Evolutionary conservation across 2,329 filamentous ascomycete species (phyloP).

Genomic region (Sporothrix curviconia): DNA sequence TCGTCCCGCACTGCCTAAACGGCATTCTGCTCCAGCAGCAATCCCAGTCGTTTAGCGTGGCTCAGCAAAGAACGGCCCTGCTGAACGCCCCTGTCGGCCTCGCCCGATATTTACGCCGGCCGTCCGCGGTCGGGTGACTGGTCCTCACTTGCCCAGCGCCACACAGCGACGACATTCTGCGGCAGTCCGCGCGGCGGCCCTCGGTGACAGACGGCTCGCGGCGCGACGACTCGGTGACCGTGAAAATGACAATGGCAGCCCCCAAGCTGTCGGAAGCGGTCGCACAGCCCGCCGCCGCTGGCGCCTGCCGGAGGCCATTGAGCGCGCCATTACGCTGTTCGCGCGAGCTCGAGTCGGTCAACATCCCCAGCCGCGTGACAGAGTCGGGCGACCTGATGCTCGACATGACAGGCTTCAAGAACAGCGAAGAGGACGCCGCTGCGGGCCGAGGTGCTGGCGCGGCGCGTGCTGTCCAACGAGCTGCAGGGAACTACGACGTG

Average conservation of each 20-base stretch:
- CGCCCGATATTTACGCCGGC: constrained; percentile 43
- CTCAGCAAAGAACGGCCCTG: constrained; percentile 34
- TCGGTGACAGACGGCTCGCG: constrained; percentile 24
- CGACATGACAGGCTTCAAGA: constrained; percentile 96
- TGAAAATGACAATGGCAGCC: constrained; percentile 10
- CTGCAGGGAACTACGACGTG: constrained; percentile 94
- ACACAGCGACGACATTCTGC: constrained; percentile 50
- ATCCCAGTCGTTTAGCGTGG: too few species aligned
- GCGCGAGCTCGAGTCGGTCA: constrained; percentile 78
- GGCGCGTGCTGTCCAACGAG: constrained; percentile 88
- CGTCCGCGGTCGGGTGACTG: constrained; percentile 47
- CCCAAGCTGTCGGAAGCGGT: constrained; percentile 47
- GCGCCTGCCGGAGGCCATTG: constrained; percentile 68
- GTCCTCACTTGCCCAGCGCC: constrained; percentile 38
- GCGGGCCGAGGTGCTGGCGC: constrained; percentile 84
- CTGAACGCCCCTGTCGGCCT: constrained; percentile 48
- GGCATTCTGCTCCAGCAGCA: constrained; percentile 35
- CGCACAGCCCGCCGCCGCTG: constrained; percentile 70
- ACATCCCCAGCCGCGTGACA: constrained; percentile 89
- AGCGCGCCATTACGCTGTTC: constrained; percentile 79
- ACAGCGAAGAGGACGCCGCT: constrained; percentile 87
- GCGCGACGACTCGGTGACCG: constrained; percentile 30
- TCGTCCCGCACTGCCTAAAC: constrained; percentile 37
- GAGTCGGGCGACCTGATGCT: constrained; percentile 92
- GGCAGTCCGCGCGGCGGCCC: constrained; percentile 36